A percentile compares a stretch with the other conserved stretches of the same genome.
These are phyloP conservation scores for Diutina catenulata DNA, from an alignment of 1,139 yeast species.

Conservation along the genomic window DNA sequence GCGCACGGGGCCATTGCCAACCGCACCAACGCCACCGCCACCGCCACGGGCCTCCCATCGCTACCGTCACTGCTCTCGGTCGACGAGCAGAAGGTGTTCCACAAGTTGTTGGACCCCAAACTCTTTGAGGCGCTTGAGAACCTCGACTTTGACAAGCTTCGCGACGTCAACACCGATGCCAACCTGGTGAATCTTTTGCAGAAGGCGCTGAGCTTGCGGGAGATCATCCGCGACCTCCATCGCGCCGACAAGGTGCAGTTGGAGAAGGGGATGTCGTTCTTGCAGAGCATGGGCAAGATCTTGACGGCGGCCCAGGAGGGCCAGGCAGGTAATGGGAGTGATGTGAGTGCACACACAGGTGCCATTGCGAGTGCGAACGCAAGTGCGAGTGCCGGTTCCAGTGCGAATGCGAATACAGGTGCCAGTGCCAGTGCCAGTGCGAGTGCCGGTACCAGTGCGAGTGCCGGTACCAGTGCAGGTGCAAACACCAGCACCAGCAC, in stretches of 20 bases:
- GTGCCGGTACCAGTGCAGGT: too few relatives aligned
- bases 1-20: too few relatives aligned
- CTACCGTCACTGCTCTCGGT: background rate
- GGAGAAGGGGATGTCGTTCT: conserved; percentile 19
- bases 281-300: conserved; percentile 16
- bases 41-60: background rate
- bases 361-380: too few relatives aligned
- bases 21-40: background rate
- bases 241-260: conserved; percentile 18
- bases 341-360: too few relatives aligned
- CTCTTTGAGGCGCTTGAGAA: conserved; percentile 19
- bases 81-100: conserved; percentile 11
- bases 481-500: too few relatives aligned
- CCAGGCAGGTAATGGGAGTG: background rate
- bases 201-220: conserved; percentile 19
- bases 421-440: too few relatives aligned
- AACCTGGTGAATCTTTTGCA: conserved; percentile 15
- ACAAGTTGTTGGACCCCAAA: conserved; percentile 20
- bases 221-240: conserved; percentile 18
- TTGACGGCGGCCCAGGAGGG: background rate
- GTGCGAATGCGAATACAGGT: too few relatives aligned
- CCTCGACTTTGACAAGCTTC: conserved; percentile 18
- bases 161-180: conserved; percentile 13
- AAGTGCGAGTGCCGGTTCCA: too few relatives aligned
- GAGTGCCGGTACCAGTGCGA: too few relatives aligned